Percentiles rank a stretch among this genome's conserved stretches.
These are phyloP conservation scores for Pythium vanterpoolii DNA, from an alignment of 352 stramenopile species.

Conservation along the genomic window DNA sequence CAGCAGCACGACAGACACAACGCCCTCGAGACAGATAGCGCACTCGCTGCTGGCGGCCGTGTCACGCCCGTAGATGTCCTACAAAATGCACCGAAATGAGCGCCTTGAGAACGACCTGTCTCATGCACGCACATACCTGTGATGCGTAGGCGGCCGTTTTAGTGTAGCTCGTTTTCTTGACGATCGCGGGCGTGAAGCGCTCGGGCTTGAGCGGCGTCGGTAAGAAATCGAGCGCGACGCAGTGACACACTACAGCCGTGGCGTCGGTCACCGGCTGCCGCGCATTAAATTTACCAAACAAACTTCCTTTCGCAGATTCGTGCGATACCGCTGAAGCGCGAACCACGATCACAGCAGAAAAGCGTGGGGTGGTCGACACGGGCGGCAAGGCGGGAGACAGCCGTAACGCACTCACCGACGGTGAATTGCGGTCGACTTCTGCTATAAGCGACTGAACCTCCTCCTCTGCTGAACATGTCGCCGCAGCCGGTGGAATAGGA, in stretches of 20 bases:
- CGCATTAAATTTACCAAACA: neutral
- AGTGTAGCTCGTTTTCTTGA: conserved; percentile 52
- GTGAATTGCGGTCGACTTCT: conserved; percentile 17
- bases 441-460: conserved; percentile 19
- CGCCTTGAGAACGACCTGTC: neutral
- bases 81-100: neutral
- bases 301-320: neutral
- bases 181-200: conserved; percentile 30
- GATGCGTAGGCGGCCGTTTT: conserved; percentile 30
- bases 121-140: conserved; percentile 27
- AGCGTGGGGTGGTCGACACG: conserved; percentile 1
- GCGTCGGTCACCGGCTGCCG: conserved; percentile 10
- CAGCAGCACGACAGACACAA: conserved; percentile 39
- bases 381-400: neutral
- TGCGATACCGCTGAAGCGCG: neutral
- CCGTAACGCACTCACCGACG: neutral
- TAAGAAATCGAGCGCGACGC: conserved; percentile 53
- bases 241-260: conserved; percentile 34
- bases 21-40: conserved; percentile 60
- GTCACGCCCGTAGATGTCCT: conserved; percentile 60
- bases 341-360: conserved; percentile 21
- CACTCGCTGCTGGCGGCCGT: conserved; percentile 37
- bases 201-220: conserved; percentile 37
- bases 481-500: neutral
- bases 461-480: conserved; percentile 1